phyloP scores from a whole-genome alignment of 805 yeast species.

The Millerago galiae region DNA sequence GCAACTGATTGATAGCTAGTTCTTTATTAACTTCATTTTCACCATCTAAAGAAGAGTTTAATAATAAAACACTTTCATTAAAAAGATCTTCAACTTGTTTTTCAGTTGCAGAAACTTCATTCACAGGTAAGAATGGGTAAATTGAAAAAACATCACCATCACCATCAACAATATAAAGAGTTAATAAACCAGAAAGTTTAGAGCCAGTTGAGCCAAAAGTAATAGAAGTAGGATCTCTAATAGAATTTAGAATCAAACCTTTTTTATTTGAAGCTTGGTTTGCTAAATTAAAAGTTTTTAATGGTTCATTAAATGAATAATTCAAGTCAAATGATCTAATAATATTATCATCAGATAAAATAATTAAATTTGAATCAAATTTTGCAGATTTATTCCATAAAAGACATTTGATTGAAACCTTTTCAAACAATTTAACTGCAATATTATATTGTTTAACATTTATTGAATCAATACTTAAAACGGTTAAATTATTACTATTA shows the following conservation, averaged over 20 bases:
- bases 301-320: conserved; percentile 23
- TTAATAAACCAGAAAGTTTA: conserved; percentile 35
- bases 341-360: conserved; percentile 29
- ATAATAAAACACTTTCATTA: conserved; percentile 27
- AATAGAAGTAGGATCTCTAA: conserved; percentile 20
- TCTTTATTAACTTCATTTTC: background rate
- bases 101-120: conserved; percentile 31
- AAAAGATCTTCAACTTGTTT: conserved; percentile 26
- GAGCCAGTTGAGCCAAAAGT: conserved; percentile 18
- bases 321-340: conserved; percentile 33
- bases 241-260: conserved; percentile 17
- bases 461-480: conserved; percentile 27
- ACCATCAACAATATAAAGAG: conserved; percentile 44
- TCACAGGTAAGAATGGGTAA: conserved; percentile 56
- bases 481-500: conserved; percentile 27
- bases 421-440: conserved; percentile 23
- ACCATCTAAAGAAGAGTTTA: conserved; percentile 22
- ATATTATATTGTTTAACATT: conserved; percentile 19
- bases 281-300: conserved; percentile 12
- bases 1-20: conserved; percentile 28
- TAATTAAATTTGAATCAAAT: conserved; percentile 36
- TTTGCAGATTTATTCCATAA: conserved; percentile 40
- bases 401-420: conserved; percentile 30
- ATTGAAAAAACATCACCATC: conserved; percentile 57
- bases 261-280: conserved; percentile 9